phyloP scores from a whole-genome alignment of 2,329 filamentous ascomycete species.

The Penicillium paneum region DNA sequence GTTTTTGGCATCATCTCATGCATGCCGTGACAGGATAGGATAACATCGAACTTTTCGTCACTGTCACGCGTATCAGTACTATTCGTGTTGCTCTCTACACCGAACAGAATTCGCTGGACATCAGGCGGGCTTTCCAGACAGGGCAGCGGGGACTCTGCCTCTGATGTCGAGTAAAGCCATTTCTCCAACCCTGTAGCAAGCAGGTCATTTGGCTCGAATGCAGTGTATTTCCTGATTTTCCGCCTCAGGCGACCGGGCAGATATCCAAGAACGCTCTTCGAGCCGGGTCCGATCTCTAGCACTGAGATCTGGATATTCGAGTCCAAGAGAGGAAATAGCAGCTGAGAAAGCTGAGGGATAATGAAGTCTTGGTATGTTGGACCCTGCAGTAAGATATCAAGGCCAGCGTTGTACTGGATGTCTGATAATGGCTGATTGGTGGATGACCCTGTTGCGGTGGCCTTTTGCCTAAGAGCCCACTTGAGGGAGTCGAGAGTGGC shows the following conservation, averaged over 20 bases:
- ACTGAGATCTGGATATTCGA: conserved; percentile 49
- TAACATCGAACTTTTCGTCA: conserved; percentile 50
- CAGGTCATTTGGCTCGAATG: conserved; percentile 53
- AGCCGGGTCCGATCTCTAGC: conserved; percentile 60
- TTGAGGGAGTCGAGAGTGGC: conserved; percentile 48
- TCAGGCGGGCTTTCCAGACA: conserved; percentile 4
- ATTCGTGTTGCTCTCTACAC: conserved; percentile 5
- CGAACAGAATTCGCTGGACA: conserved; percentile 11
- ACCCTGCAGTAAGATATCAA: conserved; percentile 43
- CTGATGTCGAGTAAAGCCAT: conserved; percentile 36
- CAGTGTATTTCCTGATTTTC: conserved; percentile 51
- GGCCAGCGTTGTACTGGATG: conserved; percentile 50
- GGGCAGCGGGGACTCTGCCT: conserved; percentile 24
- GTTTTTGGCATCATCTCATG: conserved; percentile 56
- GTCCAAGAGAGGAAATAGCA: conserved; percentile 44
- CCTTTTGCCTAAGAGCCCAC: conserved; percentile 24
- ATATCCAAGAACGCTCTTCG: conserved; percentile 52
- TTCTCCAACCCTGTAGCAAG: conserved; percentile 48
- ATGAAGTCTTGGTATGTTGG: conserved; percentile 49
- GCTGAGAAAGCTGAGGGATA: conserved; percentile 41
- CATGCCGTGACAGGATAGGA: conserved; percentile 64
- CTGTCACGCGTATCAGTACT: conserved; percentile 18
- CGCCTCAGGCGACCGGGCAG: conserved; percentile 43
- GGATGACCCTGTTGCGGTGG: not conserved
- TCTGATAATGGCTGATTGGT: conserved; percentile 29